phyloP scores from a whole-genome alignment of 2,329 filamentous ascomycete species.

The Diatrype stigma region DNA sequence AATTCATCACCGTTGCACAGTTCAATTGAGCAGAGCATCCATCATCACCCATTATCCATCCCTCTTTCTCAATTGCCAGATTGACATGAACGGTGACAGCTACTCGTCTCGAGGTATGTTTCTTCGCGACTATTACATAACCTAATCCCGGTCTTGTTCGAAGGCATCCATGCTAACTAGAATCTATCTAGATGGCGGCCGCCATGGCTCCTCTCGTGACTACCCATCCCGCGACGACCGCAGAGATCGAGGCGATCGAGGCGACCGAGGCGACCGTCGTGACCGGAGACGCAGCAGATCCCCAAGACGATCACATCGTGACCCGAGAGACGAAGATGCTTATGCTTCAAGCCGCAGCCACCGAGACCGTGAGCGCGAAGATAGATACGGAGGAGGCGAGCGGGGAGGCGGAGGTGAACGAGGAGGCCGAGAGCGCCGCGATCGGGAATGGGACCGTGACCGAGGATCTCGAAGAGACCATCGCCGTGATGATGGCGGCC shows the following conservation, averaged over 20 bases:
- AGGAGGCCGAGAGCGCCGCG: conserved; percentile 35
- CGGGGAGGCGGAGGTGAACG: conserved; percentile 48
- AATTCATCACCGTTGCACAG: background rate
- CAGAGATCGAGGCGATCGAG: conserved; percentile 37
- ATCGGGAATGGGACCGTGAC: conserved; percentile 64
- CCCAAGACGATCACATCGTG: conserved; percentile 65
- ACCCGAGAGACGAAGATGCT: conserved; percentile 61
- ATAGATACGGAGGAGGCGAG: conserved; percentile 79
- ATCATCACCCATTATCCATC: conserved; percentile 2
- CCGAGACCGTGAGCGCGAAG: conserved; percentile 88
- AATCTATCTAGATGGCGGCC: conserved; percentile 36
- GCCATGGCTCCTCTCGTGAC: conserved; percentile 50
- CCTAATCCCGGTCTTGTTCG: conserved; percentile 5
- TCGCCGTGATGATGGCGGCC: conserved; percentile 51
- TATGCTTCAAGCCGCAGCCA: conserved; percentile 94
- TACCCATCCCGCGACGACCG: conserved; percentile 46
- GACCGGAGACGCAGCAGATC: conserved; percentile 74
- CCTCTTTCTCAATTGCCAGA: conserved; percentile 2
- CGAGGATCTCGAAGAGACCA: conserved; percentile 38
- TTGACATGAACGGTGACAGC: conserved; percentile 77
- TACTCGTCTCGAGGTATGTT: conserved; percentile 72
- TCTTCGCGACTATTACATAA: conserved; percentile 7
- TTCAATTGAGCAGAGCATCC: conserved; percentile 2
- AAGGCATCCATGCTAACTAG: conserved; percentile 17
- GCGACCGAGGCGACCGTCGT: conserved; percentile 34